phyloP scores from a whole-genome alignment of 306 rosid genomes.

The Geum urbanum region DNA sequence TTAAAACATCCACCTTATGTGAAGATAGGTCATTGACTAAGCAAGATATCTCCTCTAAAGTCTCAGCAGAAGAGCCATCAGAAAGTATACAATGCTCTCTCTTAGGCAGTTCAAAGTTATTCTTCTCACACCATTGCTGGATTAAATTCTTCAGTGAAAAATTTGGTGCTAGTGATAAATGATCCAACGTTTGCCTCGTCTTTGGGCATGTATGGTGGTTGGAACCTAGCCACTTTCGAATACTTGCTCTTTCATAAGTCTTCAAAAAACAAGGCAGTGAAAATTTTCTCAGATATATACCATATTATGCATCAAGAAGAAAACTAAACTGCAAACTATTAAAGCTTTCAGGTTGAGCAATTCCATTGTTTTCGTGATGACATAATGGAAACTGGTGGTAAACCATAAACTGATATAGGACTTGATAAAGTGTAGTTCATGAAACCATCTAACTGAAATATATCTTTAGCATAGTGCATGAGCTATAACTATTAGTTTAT shows the following conservation, averaged over 20 bases:
- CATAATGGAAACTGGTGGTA: background rate
- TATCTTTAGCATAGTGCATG: background rate
- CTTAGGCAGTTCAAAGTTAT: slow-evolving; percentile 51
- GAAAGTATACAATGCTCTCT: slow-evolving; percentile 27
- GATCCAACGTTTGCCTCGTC: slow-evolving; percentile 46
- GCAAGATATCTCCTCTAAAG: slow-evolving; percentile 42
- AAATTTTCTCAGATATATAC: slow-evolving; percentile 20
- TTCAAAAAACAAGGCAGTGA: slow-evolving; percentile 28
- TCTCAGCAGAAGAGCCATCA: slow-evolving; percentile 31
- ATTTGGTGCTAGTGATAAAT: slow-evolving; percentile 50
- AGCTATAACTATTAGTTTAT: background rate
- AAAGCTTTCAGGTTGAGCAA: background rate
- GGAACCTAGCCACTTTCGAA: slow-evolving; percentile 70
- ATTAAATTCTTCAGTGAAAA: slow-evolving; percentile 57
- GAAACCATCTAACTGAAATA: slow-evolving; percentile 9
- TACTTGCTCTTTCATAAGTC: slow-evolving; percentile 89
- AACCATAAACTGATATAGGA: background rate
- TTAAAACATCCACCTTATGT: slow-evolving; percentile 45
- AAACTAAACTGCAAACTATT: background rate
- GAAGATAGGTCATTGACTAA: slow-evolving; percentile 53
- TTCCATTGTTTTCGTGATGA: too few species aligned
- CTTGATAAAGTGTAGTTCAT: background rate
- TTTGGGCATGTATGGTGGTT: slow-evolving; percentile 58
- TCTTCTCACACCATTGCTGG: slow-evolving; percentile 60
- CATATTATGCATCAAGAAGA: slow-evolving; percentile 15